Percentiles rank a stretch among this genome's conserved stretches.
These are phyloP conservation scores for Abelmoschus esculentus DNA, from an alignment of 345 rosid species.

Conservation along the genomic window DNA sequence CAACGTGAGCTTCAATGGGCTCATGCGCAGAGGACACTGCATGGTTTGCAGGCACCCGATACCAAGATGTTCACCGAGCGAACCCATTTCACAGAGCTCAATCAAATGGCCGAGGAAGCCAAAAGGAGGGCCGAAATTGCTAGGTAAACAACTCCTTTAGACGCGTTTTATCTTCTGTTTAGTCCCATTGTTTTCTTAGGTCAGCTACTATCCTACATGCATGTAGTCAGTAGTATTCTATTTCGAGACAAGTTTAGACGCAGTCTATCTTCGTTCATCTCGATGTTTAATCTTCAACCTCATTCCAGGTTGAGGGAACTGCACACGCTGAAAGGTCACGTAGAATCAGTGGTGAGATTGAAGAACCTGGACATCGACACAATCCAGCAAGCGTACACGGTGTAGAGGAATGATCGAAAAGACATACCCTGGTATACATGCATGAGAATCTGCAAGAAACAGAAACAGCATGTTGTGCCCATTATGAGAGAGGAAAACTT, in stretches of 20 bases:
- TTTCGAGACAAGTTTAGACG: background rate
- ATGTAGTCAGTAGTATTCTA: background rate
- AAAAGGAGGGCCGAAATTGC: conserved; percentile 98
- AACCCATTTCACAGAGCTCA: conserved; percentile 77
- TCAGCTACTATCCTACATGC: background rate
- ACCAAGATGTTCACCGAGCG: conserved; percentile 86
- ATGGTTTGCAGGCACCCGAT: conserved; percentile 91
- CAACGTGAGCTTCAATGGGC: conserved; percentile 99
- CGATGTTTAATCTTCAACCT: background rate
- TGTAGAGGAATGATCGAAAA: conserved; percentile 26
- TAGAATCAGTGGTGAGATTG: conserved; percentile 88
- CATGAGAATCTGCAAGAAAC: background rate
- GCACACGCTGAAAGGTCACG: conserved; percentile 90
- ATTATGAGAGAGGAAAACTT: background rate
- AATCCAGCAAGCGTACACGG: conserved; percentile 95
- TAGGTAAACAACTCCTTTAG: conserved; percentile 35
- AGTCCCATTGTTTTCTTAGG: background rate
- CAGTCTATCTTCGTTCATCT: too few relatives aligned
- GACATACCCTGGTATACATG: background rate
- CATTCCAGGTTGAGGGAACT: conserved; percentile 80
- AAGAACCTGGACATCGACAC: conserved; percentile 95
- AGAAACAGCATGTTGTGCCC: background rate
- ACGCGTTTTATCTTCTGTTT: background rate
- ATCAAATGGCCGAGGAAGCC: conserved; percentile 96
- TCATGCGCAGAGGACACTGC: conserved; percentile 94